Percentiles rank a stretch among this genome's conserved stretches.
These are phyloP conservation scores for Aspergillus unguis DNA, from an alignment of 2,329 filamentous ascomycete genomes.

Conservation along the genomic window DNA sequence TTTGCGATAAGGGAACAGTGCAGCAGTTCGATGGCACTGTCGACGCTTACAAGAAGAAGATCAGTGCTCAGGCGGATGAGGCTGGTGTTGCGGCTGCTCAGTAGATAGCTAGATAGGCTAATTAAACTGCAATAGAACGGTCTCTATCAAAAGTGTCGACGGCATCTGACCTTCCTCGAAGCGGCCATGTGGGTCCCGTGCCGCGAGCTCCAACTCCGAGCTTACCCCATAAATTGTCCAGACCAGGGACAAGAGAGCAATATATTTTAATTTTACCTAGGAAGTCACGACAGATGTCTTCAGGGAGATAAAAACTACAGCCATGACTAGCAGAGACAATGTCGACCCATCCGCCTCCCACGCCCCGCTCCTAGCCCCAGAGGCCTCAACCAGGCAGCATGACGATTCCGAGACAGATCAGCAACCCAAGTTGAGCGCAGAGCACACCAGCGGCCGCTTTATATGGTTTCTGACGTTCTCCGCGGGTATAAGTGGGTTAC, in stretches of 20 bases:
- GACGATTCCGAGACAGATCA: constrained; percentile 8
- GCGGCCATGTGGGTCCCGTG: constrained; percentile 19
- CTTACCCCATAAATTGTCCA: constrained; percentile 4
- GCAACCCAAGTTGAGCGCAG: constrained; percentile 12
- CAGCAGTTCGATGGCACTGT: constrained; percentile 96
- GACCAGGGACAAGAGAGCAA: not conserved
- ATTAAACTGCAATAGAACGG: not conserved
- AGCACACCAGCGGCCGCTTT: constrained; percentile 40
- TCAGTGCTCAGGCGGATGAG: constrained; percentile 81
- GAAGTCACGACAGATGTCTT: constrained; percentile 9
- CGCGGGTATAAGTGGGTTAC: constrained; percentile 55
- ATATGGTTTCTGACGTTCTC: constrained; percentile 57
- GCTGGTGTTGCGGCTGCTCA: constrained; percentile 66
- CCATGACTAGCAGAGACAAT: constrained; percentile 27
- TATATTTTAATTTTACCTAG: not conserved
- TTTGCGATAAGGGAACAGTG: constrained; percentile 89
- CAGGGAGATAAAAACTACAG: constrained; percentile 10
- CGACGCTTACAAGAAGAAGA: constrained; percentile 96
- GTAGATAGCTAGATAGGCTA: constrained; percentile 18
- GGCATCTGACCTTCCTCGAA: constrained; percentile 5
- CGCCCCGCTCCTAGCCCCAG: constrained; percentile 31
- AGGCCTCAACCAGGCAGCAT: constrained; percentile 12
- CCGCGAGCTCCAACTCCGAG: constrained; percentile 12
- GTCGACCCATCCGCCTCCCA: constrained; percentile 21
- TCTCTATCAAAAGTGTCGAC: too few relatives aligned